Conservation (phyloP, 2,329 filamentous ascomycete species). For the Emmonsiellopsis sp. region DNA sequence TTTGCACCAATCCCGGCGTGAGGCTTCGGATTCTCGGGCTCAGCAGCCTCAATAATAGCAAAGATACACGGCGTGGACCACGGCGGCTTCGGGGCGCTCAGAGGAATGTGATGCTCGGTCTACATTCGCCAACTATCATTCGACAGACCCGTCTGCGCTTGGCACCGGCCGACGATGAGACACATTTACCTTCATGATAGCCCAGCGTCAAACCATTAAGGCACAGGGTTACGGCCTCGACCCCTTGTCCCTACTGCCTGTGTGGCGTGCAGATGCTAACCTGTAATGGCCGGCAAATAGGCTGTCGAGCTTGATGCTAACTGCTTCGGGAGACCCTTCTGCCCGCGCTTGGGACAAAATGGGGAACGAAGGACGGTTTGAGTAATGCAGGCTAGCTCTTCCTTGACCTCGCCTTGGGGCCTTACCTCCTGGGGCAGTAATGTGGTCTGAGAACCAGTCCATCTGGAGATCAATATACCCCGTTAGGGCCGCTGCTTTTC, state of each 20-base stretch:
- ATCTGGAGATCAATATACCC: not conserved
- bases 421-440: not conserved
- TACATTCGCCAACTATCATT: not conserved
- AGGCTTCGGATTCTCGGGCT: no score
- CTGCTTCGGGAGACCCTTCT: not conserved
- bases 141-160: not conserved
- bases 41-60: not conserved
- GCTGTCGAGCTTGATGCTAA: not conserved
- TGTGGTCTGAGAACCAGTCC: not conserved
- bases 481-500: not conserved
- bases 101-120: not conserved
- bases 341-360: not conserved
- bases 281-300: not conserved
- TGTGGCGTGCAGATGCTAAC: not conserved
- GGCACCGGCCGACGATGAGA: constrained; percentile 5
- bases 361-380: not conserved
- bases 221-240: constrained; percentile 3
- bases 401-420: not conserved
- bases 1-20: not conserved
- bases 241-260: constrained; percentile 1
- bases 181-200: constrained; percentile 4
- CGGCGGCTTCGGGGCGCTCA: not conserved
- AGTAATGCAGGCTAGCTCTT: not conserved
- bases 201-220: constrained; percentile 6
- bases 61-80: not conserved